These are phyloP conservation scores for Gymnopus androsaceus DNA, from an alignment of 1,284 basidiomycete genomes.

Conservation along the genomic window DNA sequence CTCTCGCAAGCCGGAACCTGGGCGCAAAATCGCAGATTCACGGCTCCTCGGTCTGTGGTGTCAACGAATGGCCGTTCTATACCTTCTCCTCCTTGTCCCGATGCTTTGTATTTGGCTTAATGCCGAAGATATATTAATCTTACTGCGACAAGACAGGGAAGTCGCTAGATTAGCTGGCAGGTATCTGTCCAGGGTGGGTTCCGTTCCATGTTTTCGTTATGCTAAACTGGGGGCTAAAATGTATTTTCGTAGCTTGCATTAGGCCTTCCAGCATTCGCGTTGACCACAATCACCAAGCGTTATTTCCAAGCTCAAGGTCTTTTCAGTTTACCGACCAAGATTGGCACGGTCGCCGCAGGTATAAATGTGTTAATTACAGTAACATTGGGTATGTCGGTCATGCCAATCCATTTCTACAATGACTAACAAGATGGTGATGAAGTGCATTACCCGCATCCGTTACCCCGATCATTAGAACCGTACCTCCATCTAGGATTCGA, in stretches of 20 bases:
- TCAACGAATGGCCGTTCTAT: slow-evolving; percentile 54
- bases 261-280: neutral
- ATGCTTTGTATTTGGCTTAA: slow-evolving; percentile 78
- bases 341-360: slow-evolving; percentile 84
- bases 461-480: slow-evolving; percentile 37
- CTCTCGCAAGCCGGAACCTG: neutral
- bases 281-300: slow-evolving; percentile 46
- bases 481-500: slow-evolving; percentile 78
- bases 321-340: slow-evolving; percentile 85
- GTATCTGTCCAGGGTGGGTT: slow-evolving; percentile 65
- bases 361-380: slow-evolving; percentile 86
- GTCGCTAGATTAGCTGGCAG: slow-evolving; percentile 78
- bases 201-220: too few relatives aligned
- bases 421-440: too few relatives aligned
- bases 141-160: slow-evolving; percentile 82
- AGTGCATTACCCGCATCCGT: slow-evolving; percentile 77
- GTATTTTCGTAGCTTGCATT: neutral
- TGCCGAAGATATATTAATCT: slow-evolving; percentile 76
- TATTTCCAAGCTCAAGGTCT: slow-evolving; percentile 91
- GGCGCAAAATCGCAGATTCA: neutral
- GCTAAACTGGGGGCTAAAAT: neutral
- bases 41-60: slow-evolving; percentile 12
- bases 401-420: slow-evolving; percentile 25
- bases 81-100: slow-evolving; percentile 49
- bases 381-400: slow-evolving; percentile 58